Evolutionary conservation across 2,329 filamentous ascomycete genomes (phyloP), one percentile per base, ranked within the genome.

Genomic region (Berkeleyomyces rouxiae): DNA sequence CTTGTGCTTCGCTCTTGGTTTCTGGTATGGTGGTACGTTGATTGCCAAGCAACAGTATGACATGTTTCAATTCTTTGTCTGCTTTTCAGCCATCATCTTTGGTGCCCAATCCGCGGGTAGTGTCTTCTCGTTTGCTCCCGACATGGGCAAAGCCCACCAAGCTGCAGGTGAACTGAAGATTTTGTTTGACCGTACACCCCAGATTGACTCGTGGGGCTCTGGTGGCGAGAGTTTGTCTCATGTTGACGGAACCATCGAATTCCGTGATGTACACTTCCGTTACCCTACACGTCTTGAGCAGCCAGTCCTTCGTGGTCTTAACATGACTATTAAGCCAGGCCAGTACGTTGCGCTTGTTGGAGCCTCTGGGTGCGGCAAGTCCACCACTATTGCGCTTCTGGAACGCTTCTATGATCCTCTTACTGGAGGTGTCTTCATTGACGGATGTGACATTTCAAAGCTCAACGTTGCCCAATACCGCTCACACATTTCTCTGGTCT

Each of bases 361-460:
- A n/a, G 87, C 92, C 0, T 93, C 87, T 55, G 92, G 93, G 2
- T 96, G 91, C 70, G 93, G 93, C 64, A 97, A 99, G 77, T 90
- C 85, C 59, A 97, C 93, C 0, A 95, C 91, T 0, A 95, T 97
- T 70, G 87, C 89, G 3, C 79, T 97, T 3, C 77, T 97, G 40
- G 92, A 97, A 72, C 87, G 93, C 42, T 97, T 97, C 76, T 97
- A 97, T 71, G 90, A 97, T 68, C 88, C 91, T 0, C 79, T 93
- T 0, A 79, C 82, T 0, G 93, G 93, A 10, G 84, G 84, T 11
- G 79, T 99, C 42, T 88, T 83, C 64, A 79, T 97, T 16, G 92
- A 97, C 69, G 89, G 85, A 63, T 82, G 85, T 66, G 88, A 96
- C 66, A 89, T 97, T 68, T 86, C 83, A 65, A 79, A 78, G 9